These are phyloP conservation scores for Blastobotrys arbuscula DNA, from an alignment of 1,139 yeast genomes.

Conservation along the genomic window DNA sequence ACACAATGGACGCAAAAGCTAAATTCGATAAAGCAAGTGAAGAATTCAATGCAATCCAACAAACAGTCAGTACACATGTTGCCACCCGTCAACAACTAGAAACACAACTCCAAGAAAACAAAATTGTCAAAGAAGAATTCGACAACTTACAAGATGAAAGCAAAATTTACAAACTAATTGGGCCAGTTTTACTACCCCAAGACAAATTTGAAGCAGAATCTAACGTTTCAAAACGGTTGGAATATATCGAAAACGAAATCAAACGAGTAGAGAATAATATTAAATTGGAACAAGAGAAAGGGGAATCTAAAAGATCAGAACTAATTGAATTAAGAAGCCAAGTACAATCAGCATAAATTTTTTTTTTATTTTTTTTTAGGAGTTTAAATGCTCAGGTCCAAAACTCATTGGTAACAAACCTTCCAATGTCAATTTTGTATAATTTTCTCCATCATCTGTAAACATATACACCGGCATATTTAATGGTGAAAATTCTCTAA, in stretches of 20 bases:
- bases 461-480: conserved; percentile 32
- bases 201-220: conserved; percentile 72
- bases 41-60: conserved; percentile 31
- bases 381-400: conserved; percentile 66
- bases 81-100: conserved; percentile 54
- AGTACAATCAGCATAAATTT: conserved; percentile 17
- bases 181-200: conserved; percentile 88
- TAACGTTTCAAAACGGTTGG: conserved; percentile 83
- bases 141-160: conserved; percentile 53
- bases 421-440: conserved; percentile 2
- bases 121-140: conserved; percentile 83
- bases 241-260: conserved; percentile 76
- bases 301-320: conserved; percentile 33
- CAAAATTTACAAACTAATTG: conserved; percentile 81
- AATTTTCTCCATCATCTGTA: background rate
- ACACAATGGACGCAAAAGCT: conserved; percentile 9
- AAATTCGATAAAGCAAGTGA: conserved; percentile 27
- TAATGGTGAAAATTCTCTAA: conserved; percentile 59
- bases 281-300: conserved; percentile 28
- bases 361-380: too few relatives aligned
- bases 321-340: conserved; percentile 28
- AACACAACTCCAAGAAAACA: conserved; percentile 77
- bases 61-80: conserved; percentile 23
- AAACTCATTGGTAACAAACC: conserved; percentile 57
- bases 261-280: conserved; percentile 35